A percentile compares a stretch with the other conserved stretches of the same genome.
Conservation (phyloP, 2,329 filamentous ascomycete species). For the Aspergillus japonicus region DNA sequence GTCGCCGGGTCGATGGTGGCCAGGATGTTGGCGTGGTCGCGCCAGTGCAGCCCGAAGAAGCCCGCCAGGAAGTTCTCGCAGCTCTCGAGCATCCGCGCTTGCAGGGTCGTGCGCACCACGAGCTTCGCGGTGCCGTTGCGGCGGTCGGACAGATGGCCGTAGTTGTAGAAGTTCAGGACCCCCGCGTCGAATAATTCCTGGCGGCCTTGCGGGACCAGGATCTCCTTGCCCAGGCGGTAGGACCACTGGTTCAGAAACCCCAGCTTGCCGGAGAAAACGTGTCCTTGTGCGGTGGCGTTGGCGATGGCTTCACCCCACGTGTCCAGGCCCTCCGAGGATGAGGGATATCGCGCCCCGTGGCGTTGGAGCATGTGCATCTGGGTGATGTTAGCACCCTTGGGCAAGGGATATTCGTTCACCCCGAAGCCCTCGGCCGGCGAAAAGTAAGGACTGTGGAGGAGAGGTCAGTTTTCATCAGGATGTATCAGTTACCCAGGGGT, state of each 20-base stretch:
- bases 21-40: slow-evolving; percentile 69
- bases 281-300: slow-evolving; percentile 48
- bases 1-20: slow-evolving; percentile 67
- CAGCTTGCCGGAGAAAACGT: slow-evolving; percentile 19
- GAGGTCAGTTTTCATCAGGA: neutral
- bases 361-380: slow-evolving; percentile 72
- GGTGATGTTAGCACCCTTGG: slow-evolving; percentile 64
- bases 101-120: slow-evolving; percentile 70
- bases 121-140: slow-evolving; percentile 67
- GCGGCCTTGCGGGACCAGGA: slow-evolving; percentile 69
- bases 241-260: slow-evolving; percentile 28
- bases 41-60: slow-evolving; percentile 75
- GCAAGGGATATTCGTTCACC: slow-evolving; percentile 68
- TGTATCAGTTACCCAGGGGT: too few species aligned
- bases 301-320: slow-evolving; percentile 58
- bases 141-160: slow-evolving; percentile 60
- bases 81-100: slow-evolving; percentile 73
- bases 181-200: slow-evolving; percentile 72
- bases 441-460: slow-evolving; percentile 58
- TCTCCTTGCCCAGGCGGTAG: slow-evolving; percentile 67
- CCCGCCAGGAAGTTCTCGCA: slow-evolving; percentile 77
- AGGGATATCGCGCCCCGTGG: slow-evolving; percentile 73
- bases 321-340: slow-evolving; percentile 56
- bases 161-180: slow-evolving; percentile 70
- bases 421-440: slow-evolving; percentile 66